phyloP scores from a whole-genome alignment of 768 basidiomycete genomes.

The Mycena belliarum region DNA sequence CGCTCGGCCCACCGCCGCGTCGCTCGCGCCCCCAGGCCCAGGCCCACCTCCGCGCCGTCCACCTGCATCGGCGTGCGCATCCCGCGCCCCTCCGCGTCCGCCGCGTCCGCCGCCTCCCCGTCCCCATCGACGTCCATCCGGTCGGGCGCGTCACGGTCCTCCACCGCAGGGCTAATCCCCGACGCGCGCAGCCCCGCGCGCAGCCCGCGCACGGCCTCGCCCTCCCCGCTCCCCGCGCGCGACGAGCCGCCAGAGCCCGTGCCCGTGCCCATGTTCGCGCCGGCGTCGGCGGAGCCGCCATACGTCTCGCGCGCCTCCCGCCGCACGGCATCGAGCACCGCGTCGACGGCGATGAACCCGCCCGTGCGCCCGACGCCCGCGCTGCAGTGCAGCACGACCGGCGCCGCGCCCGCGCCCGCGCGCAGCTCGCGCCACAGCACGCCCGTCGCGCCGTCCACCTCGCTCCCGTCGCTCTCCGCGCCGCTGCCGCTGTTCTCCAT shows the following conservation, averaged over 20 bases:
- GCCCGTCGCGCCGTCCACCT: slow-evolving; percentile 56
- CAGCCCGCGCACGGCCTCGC: not conserved
- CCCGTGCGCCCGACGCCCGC: slow-evolving; percentile 96
- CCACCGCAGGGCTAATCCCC: not conserved
- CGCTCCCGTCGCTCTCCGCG: slow-evolving; percentile 26
- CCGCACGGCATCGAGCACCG: slow-evolving; percentile 74
- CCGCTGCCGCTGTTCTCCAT: not conserved
- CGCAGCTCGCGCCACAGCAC: slow-evolving; percentile 54
- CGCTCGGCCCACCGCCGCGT: slow-evolving; percentile 19
- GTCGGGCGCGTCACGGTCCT: no score
- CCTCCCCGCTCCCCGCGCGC: slow-evolving; percentile 3
- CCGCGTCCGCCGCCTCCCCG: not conserved
- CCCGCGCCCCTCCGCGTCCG: slow-evolving; percentile 5
- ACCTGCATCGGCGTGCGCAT: slow-evolving; percentile 20
- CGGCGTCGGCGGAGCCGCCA: no score
- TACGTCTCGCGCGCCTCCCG: slow-evolving; percentile 48
- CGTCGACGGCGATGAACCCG: slow-evolving; percentile 88
- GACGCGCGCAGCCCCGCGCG: slow-evolving; percentile 10
- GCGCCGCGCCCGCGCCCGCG: slow-evolving; percentile 51
- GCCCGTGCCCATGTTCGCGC: no score
- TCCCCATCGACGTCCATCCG: slow-evolving; percentile 15
- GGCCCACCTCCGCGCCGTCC: not conserved
- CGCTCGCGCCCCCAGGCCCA: not conserved
- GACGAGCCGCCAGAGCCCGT: no score
- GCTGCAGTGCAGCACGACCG: slow-evolving; percentile 85